Evolutionary conservation across 108 stramenopile species (phyloP).

Genomic region (Parietichytrium sp.): DNA sequence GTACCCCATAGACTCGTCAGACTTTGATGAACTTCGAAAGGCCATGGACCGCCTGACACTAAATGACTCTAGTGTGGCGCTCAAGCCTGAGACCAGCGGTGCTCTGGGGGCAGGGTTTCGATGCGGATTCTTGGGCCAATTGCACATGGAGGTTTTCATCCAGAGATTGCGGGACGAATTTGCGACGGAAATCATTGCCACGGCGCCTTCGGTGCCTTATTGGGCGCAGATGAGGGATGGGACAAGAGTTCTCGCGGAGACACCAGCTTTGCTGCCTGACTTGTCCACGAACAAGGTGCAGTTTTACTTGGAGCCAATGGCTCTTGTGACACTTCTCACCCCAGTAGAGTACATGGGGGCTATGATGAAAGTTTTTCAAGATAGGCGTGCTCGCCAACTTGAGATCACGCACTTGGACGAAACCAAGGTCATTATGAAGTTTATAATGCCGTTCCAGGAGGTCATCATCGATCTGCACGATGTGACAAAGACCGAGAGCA

Average conservation of each 20-base stretch:
- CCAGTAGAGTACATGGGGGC: constrained; percentile 57
- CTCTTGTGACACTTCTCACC: constrained; percentile 63
- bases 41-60: constrained; percentile 87
- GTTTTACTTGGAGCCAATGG: constrained; percentile 80
- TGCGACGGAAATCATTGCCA: constrained; percentile 88
- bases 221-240: constrained; percentile 62
- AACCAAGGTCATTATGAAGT: constrained; percentile 81
- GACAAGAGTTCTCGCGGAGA: constrained; percentile 67
- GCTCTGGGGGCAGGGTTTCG: constrained; percentile 87
- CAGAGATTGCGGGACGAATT: constrained; percentile 92
- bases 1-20: constrained; percentile 82
- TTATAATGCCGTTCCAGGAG: constrained; percentile 74
- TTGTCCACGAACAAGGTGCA: constrained; percentile 55
- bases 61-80: constrained; percentile 79
- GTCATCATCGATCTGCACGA: constrained; percentile 98
- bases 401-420: constrained; percentile 50
- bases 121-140: constrained; percentile 90
- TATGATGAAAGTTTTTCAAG: constrained; percentile 55
- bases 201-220: constrained; percentile 95
- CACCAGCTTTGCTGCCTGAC: constrained; percentile 93
- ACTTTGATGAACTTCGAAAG: constrained; percentile 80
- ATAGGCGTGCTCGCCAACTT: constrained; percentile 44
- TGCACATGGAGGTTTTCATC: constrained; percentile 96
- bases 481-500: constrained; percentile 87
- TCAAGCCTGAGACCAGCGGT: constrained; percentile 71